Evolutionary conservation across 768 basidiomycete genomes (phyloP), one percentile per base, ranked within the genome.

Genomic region (Lactifluus hygrophoroides): DNA sequence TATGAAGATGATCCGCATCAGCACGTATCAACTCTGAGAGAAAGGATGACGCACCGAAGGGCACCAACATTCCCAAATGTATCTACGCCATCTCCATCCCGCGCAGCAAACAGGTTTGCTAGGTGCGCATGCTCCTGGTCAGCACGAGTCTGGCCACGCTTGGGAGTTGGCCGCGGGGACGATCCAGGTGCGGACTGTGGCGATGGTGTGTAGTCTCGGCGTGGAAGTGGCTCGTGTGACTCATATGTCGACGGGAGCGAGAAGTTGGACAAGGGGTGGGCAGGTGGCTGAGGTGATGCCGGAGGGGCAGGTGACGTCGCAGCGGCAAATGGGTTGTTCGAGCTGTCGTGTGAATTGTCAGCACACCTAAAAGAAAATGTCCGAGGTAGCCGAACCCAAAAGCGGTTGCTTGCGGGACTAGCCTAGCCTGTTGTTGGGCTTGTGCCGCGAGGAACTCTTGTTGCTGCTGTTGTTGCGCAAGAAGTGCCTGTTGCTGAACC

Each of bases 241-340:
- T 80, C 78, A 69, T 84, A 88, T 2, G 88, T 89, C 11, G 87
- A 83, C 13, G 75, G 77, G 23, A 88, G 76, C 64, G 84, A 87
- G 77, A 88, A 90, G 16, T 25, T 52, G 3, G 79, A 74, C 5
- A 71, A 81, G 8, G 77, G 50, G 43, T 64, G 69, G 43, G 65
- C 59, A 25, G 69, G 63, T 3, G 67, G 64, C 21, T 67, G 63
- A 7, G 67, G 68, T 2, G 79, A 69, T 19, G 72, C 52, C 23
- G 69, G 66, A 8, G 73, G 52, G 17, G 70, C 54, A 27, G 72
- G 61, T 47, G 73, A 23, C 56, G 67, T 61, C 23, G 71, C 57
- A 60, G 71, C 23, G 62, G 93, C 94, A 66, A 99, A 98, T 0
- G 96, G 96, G 69, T 99, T 99, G 78, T 98, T 98, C 35, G 91